These are phyloP conservation scores for Calycina marina DNA, from an alignment of 2,329 filamentous ascomycete species.

Conservation along the genomic window DNA sequence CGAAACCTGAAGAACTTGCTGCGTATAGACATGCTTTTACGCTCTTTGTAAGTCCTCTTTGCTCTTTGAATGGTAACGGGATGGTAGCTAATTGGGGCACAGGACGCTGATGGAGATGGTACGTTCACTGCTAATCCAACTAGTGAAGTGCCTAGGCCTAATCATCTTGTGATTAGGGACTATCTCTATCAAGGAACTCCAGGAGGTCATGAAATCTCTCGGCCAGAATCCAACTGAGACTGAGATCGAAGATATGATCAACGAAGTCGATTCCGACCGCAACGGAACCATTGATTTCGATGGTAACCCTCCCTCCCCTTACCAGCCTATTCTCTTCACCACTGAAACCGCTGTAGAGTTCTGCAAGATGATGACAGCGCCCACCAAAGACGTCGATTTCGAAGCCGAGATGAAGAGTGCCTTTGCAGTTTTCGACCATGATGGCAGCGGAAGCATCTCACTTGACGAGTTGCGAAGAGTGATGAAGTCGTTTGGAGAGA, in stretches of 20 bases:
- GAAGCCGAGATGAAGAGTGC: slow-evolving; percentile 51
- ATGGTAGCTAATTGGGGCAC: background rate
- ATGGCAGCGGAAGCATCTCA: slow-evolving; percentile 51
- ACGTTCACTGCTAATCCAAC: background rate
- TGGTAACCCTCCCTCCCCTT: slow-evolving; percentile 24
- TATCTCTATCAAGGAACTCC: slow-evolving; percentile 6
- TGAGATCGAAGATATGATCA: slow-evolving; percentile 52
- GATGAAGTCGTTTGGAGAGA: slow-evolving; percentile 51
- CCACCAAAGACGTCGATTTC: slow-evolving; percentile 45
- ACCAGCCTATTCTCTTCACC: slow-evolving; percentile 2
- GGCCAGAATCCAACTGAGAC: slow-evolving; percentile 2
- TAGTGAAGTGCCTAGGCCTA: background rate
- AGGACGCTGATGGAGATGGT: slow-evolving; percentile 3
- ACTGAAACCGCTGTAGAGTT: slow-evolving; percentile 38
- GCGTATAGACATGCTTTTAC: slow-evolving; percentile 2
- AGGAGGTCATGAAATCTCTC: slow-evolving; percentile 5
- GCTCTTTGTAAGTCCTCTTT: slow-evolving; percentile 1
- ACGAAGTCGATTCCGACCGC: slow-evolving; percentile 50
- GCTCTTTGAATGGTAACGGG: background rate
- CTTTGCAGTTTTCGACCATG: slow-evolving; percentile 52
- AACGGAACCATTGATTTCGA: slow-evolving; percentile 52
- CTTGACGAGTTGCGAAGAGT: slow-evolving; percentile 46
- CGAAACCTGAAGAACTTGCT: slow-evolving; percentile 1
- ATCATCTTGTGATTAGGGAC: slow-evolving; percentile 20
- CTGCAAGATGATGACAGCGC: slow-evolving; percentile 50